These are phyloP conservation scores for Edaphochlamys debaryana DNA, from an alignment of 139 green algal species.

Conservation along the genomic window DNA sequence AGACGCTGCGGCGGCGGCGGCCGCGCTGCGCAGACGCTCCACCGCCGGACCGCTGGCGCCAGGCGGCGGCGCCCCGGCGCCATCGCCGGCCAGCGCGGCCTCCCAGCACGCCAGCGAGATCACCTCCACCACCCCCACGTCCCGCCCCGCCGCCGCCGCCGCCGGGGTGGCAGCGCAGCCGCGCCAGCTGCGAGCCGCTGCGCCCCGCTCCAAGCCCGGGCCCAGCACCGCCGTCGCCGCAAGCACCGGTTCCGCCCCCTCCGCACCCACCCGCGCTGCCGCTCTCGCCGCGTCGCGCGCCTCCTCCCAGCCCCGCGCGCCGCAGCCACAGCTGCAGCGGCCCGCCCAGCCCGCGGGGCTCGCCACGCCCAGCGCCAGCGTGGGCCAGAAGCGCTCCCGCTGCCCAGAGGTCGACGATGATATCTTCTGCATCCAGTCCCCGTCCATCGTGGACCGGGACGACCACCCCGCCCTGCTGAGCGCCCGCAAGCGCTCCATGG, in stretches of 20 bases:
- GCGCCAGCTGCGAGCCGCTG: too few species aligned
- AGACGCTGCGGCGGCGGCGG: too few species aligned
- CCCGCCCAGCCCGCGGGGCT: not conserved
- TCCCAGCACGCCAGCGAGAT: too few species aligned
- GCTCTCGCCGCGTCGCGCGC: not conserved
- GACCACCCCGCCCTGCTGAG: conserved; percentile 20
- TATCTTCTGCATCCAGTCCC: conserved; percentile 25
- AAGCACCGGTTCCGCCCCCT: not conserved
- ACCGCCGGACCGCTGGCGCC: not conserved
- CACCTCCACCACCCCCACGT: not conserved
- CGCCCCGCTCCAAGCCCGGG: too few species aligned
- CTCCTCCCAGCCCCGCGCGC: too few species aligned
- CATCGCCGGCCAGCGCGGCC: too few species aligned
- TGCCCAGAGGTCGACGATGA: not conserved
- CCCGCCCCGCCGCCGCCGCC: too few species aligned
- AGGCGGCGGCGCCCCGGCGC: not conserved
- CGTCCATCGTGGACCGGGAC: conserved; percentile 34
- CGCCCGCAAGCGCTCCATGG: not conserved
- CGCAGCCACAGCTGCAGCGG: not conserved
- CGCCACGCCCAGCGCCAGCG: not conserved
- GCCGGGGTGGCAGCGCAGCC: too few species aligned
- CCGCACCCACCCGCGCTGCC: too few species aligned
- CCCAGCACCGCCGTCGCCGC: too few species aligned
- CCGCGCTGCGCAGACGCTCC: not conserved
- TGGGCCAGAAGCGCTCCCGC: conserved; percentile 22